Base-by-base conservation (phyloP, 106 monocot genomes). In the Phalaenopsis equestris region DNA sequence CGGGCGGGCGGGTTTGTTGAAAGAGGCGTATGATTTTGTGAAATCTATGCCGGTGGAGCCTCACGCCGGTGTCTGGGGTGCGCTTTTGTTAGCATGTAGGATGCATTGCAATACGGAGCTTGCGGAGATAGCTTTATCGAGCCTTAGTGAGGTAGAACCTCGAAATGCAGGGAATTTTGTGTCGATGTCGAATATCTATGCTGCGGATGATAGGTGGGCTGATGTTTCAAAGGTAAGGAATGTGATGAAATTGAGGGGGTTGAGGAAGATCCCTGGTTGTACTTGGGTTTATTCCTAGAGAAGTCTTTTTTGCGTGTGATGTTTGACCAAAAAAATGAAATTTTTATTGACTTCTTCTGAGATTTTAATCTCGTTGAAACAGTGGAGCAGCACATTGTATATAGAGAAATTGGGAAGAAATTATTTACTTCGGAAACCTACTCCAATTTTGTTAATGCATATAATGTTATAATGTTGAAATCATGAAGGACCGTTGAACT, bases 141-240 rank as follows among this genome's bases (percentile, higher is more conserved):
- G 70, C 56, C 84, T 89, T 30, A 91, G 91, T 72, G 82, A 89
- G 65, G 46, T 94, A 7, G 91, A 91, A n/a, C 93, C 93, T 10
- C 30, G 79, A 4, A 89, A 93, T 85, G 87, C 86, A 18, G 95
- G 91, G 12, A 91, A 93, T 68, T 93, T 91, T 77, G 95, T 96
- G 45, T 75, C 82, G 36, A 74, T 93, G 56, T 93, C 93, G 8
- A 96, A 96, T 75, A 89, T 93, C 52, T 93, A 93, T 88, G 91
- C 91, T 17, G 82, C 80, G 42, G 88, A 58, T 42, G 65, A 87
- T 82, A 83, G 87, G 52, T 96, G 93, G 95, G 76, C 55, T 15
- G 85, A 93, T 67, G 93, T 93, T 41, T 85, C 85, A 9, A 64
- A 85, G 37, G 56, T 91, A 65, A 89, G 91, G 84, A 78, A 49